Conservation (phyloP, 306 rosid species). For the Amphicarpaea edgeworthii region DNA sequence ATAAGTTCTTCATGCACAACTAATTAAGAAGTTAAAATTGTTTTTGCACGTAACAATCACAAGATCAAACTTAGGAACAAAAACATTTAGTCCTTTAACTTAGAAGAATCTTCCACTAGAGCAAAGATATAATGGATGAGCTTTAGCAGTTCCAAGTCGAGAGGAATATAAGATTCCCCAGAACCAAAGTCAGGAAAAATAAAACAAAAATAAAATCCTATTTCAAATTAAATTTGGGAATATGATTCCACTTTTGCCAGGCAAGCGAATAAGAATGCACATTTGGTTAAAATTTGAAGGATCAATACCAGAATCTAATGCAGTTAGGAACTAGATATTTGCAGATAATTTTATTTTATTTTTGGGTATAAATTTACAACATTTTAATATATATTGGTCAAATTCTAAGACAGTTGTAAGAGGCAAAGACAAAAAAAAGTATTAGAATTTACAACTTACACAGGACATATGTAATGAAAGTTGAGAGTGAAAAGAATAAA, state of each 20-base stretch:
- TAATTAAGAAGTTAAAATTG: conserved; percentile 34
- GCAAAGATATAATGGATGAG: conserved; percentile 42
- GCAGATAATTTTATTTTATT: conserved; percentile 10
- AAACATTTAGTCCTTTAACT: conserved; percentile 31
- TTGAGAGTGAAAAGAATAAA: neutral
- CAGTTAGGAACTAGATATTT: conserved; percentile 47
- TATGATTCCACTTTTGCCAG: conserved; percentile 73
- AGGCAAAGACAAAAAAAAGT: neutral
- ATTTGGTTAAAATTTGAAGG: conserved; percentile 48
- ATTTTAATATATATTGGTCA: conserved; percentile 1
- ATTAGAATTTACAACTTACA: neutral
- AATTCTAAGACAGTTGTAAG: conserved; percentile 5
- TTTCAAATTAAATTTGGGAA: conserved; percentile 63
- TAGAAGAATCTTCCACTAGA: conserved; percentile 60
- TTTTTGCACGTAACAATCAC: conserved; percentile 41
- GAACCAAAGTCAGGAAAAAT: conserved; percentile 49
- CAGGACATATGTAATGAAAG: neutral
- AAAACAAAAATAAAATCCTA: conserved; percentile 45
- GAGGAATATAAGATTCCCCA: conserved; percentile 56
- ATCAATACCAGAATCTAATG: conserved; percentile 66
- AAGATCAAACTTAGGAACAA: conserved; percentile 38
- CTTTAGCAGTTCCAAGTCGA: conserved; percentile 56
- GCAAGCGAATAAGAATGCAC: conserved; percentile 57
- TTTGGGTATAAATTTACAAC: neutral
- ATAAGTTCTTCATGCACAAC: conserved; percentile 46